These are phyloP conservation scores for Brassica cretica DNA, from an alignment of 345 rosid species.

Conservation along the genomic window DNA sequence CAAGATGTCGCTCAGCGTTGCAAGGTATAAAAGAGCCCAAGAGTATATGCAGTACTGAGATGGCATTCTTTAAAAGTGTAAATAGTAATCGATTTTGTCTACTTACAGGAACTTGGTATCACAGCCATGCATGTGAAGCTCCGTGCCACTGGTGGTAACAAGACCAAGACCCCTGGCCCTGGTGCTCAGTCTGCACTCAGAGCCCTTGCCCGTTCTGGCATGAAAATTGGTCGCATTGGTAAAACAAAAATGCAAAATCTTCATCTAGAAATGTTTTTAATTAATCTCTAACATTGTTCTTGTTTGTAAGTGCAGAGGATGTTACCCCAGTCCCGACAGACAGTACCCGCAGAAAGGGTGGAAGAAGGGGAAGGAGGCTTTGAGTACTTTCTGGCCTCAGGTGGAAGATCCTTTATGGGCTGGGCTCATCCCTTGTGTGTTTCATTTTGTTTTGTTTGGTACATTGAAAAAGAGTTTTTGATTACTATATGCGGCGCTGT, in stretches of 20 bases:
- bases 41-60: background rate
- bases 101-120: slow-evolving; percentile 64
- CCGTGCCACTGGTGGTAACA: slow-evolving; percentile 85
- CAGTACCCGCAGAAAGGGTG: slow-evolving; percentile 84
- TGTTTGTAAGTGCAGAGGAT: slow-evolving; percentile 53
- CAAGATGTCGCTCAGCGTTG: slow-evolving; percentile 75
- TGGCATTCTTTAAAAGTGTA: background rate
- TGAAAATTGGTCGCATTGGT: slow-evolving; percentile 89
- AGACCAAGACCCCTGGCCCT: slow-evolving; percentile 87
- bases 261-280: background rate
- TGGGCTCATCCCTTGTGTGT: background rate
- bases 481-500: background rate
- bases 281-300: background rate
- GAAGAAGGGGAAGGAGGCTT: slow-evolving; percentile 82
- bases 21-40: slow-evolving; percentile 47
- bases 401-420: background rate
- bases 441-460: background rate
- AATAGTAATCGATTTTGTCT: background rate
- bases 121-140: slow-evolving; percentile 83
- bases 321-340: slow-evolving; percentile 79
- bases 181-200: slow-evolving; percentile 87
- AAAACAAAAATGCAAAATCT: background rate
- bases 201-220: slow-evolving; percentile 87
- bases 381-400: slow-evolving; percentile 26
- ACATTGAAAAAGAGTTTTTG: slow-evolving; percentile 18